Conservation (phyloP, 257 asterid genomes). For the Gentiana macrophylla region DNA sequence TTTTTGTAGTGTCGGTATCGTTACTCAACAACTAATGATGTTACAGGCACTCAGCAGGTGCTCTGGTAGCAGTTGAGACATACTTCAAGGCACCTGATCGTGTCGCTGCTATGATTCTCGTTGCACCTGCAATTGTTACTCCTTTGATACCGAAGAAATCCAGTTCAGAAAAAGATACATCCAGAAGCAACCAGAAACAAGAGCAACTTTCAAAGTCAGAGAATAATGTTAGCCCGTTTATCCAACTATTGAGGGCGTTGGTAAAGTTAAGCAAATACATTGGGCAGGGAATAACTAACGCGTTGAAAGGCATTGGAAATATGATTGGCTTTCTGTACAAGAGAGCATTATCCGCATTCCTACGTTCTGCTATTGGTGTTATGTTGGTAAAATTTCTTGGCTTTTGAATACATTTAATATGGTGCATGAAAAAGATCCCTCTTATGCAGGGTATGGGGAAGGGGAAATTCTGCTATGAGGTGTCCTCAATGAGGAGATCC, state of each 20-base stretch:
- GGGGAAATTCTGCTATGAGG: no score
- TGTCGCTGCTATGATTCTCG: slow-evolving; percentile 85
- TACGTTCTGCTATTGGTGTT: slow-evolving; percentile 70
- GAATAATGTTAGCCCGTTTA: slow-evolving; percentile 21
- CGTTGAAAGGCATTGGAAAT: slow-evolving; percentile 47
- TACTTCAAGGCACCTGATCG: slow-evolving; percentile 90
- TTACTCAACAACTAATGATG: slow-evolving; percentile 12
- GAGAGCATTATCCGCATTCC: slow-evolving; percentile 53
- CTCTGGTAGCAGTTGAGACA: slow-evolving; percentile 78
- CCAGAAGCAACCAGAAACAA: slow-evolving; percentile 24
- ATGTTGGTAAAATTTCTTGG: slow-evolving; percentile 38
- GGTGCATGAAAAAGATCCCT: no score
- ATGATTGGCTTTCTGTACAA: slow-evolving; percentile 50
- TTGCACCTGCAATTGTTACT: slow-evolving; percentile 84
- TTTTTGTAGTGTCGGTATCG: no score
- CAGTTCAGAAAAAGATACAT: slow-evolving; percentile 23
- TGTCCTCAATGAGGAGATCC: no score
- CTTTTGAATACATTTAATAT: no score
- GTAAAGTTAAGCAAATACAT: slow-evolving; percentile 32
- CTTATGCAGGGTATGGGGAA: no score
- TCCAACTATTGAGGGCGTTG: slow-evolving; percentile 24
- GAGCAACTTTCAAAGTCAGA: slow-evolving; percentile 27
- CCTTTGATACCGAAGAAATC: slow-evolving; percentile 32
- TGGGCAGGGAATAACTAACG: slow-evolving; percentile 23
- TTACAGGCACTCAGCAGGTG: slow-evolving; percentile 94